phyloP scores from a whole-genome alignment of 352 stramenopile genomes.

The Stramenopiles sp. region DNA sequence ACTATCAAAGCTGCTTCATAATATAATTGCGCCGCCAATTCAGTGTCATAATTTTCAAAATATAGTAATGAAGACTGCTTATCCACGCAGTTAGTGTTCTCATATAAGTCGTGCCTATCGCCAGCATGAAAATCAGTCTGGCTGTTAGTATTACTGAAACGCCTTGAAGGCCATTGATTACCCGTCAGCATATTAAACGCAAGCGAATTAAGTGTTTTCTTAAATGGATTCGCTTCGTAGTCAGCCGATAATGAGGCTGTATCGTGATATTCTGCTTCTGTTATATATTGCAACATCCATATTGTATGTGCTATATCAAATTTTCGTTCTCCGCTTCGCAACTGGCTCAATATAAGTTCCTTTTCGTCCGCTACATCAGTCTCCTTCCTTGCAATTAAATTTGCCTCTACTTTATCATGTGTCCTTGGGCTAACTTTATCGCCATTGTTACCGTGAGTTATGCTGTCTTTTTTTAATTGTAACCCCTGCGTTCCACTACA shows the following conservation, averaged over 20 bases:
- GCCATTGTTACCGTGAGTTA: neutral
- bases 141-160: neutral
- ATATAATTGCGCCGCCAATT: neutral
- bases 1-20: conserved; percentile 7
- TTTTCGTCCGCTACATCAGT: neutral
- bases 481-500: neutral
- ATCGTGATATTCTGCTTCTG: neutral
- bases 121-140: neutral
- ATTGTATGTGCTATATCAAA: neutral
- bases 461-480: neutral
- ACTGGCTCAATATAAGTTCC: neutral
- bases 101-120: neutral
- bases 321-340: neutral
- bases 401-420: neutral
- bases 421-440: neutral
- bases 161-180: neutral
- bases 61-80: neutral
- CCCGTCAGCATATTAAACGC: neutral
- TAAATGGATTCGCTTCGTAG: neutral
- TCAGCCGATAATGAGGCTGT: neutral
- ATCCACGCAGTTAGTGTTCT: neutral
- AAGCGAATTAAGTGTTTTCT: neutral
- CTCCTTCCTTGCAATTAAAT: neutral
- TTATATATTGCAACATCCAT: conserved; percentile 7
- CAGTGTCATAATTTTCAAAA: neutral